Evolutionary conservation across 2,329 filamentous ascomycete genomes (phyloP).

Genomic region (Bipolaris victoriae): DNA sequence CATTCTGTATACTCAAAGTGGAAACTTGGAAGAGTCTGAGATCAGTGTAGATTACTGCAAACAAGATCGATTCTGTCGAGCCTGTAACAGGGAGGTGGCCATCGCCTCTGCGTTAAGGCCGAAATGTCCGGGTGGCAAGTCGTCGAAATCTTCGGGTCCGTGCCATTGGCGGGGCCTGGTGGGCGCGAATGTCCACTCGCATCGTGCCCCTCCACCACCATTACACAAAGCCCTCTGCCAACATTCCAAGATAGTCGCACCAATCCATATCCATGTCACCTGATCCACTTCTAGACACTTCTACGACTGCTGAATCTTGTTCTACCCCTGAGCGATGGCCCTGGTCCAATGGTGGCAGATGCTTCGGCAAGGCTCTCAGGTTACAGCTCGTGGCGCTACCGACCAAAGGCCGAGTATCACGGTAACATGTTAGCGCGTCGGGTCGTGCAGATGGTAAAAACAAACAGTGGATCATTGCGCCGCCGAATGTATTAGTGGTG

Average conservation of each 20-base stretch:
- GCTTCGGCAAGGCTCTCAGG: neutral
- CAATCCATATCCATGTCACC: neutral
- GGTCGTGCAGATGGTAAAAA: neutral
- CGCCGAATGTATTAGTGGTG: neutral
- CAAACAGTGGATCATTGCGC: neutral
- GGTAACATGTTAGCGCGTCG: neutral
- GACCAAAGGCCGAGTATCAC: neutral
- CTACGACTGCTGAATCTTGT: neutral
- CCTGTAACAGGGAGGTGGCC: neutral
- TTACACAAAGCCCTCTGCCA: neutral
- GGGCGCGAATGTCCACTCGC: neutral
- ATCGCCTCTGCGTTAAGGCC: neutral
- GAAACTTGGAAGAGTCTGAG: neutral
- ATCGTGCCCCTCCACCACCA: neutral
- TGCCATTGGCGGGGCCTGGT: slow-evolving; percentile 7
- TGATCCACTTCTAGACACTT: neutral
- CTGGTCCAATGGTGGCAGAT: neutral
- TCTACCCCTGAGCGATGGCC: neutral
- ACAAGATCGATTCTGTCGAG: neutral
- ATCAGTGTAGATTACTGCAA: neutral
- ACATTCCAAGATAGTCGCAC: neutral
- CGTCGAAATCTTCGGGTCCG: slow-evolving; percentile 14
- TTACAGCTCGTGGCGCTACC: neutral
- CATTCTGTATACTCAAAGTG: slow-evolving; percentile 19
- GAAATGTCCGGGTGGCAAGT: slow-evolving; percentile 8